Base-by-base conservation (phyloP, 495 filamentous ascomycete genomes). In the Penicillium pulvis region DNA sequence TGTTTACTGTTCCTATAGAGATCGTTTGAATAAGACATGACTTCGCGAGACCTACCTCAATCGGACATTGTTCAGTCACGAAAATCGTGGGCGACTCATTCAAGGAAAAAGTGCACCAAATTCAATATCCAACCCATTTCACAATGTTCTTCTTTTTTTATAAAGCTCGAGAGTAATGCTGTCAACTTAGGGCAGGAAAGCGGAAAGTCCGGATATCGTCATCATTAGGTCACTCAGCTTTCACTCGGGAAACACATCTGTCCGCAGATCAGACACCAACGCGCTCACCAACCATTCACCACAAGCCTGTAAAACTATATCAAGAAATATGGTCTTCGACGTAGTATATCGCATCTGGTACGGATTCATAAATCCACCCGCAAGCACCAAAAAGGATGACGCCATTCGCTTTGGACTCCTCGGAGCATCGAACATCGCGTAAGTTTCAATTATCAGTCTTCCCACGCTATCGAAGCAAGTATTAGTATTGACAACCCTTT, bases 391-490 rank as follows among this genome's bases (percentile, higher is more conserved):
- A 33, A 19, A 51, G 10, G 58, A 67, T 44, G 66, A 71, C 49
- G 66, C 67, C n/a, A 63, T 73, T 20, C 60, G 65, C 26, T 62
- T 74, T 52, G 71, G 71, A 1, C 41, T 74, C 8, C 57, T 74
- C 31, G 71, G 71, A 4, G 71, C 71, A 4, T 66, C 69, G 17
- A 67, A 58, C 39, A 71, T 71, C 52, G 68, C 66, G 69, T 73
- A 45, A 36, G 44, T 14, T 11, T 35, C 26, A 46, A 9, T 6
- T 17, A 6, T 3, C 14, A 6, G n/a, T n/a, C 14, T 17, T 3
- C 16, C 9, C 19, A 31, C 51, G 11, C 33, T 19, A 31, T 14
- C 41, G 17, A n/a, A 55, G n/a, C 28, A 28, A 24, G 48, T 11
- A 12, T 24, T 8, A 39, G 6, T 9, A 31, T 6, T 47, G 46